These are phyloP conservation scores for Metarhizium sp. DNA, from an alignment of 2,329 filamentous ascomycete species.

Conservation along the genomic window DNA sequence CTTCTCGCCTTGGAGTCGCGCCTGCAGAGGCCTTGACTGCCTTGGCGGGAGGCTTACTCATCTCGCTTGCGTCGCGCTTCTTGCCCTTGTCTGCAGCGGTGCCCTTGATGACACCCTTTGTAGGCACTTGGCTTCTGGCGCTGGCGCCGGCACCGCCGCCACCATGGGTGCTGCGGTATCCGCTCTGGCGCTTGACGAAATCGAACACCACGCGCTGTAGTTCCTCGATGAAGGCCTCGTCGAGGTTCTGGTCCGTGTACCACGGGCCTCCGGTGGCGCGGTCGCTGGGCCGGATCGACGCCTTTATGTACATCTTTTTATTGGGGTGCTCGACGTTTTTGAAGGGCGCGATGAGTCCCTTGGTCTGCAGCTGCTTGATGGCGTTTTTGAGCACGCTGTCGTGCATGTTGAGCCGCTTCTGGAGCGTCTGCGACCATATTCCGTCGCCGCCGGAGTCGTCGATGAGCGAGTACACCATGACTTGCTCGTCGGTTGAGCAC, in stretches of 20 bases:
- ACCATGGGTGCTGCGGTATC: slow-evolving; percentile 43
- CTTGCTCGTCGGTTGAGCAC: slow-evolving; percentile 61
- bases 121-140: slow-evolving; percentile 36
- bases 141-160: slow-evolving; percentile 13
- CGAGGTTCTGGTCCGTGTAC: slow-evolving; percentile 86
- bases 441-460: slow-evolving; percentile 78
- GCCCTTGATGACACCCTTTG: slow-evolving; percentile 46
- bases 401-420: slow-evolving; percentile 71
- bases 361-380: slow-evolving; percentile 74
- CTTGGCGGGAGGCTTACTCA: slow-evolving; percentile 22
- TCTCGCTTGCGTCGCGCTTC: slow-evolving; percentile 39
- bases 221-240: slow-evolving; percentile 77
- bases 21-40: slow-evolving; percentile 13
- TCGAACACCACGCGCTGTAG: slow-evolving; percentile 66
- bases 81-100: slow-evolving; percentile 32
- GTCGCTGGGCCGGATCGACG: slow-evolving; percentile 73
- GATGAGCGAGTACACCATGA: slow-evolving; percentile 80
- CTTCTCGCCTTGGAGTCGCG: slow-evolving; percentile 19
- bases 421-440: slow-evolving; percentile 84
- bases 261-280: slow-evolving; percentile 89
- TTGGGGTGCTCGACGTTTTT: slow-evolving; percentile 86
- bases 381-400: slow-evolving; percentile 72
- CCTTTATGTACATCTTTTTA: slow-evolving; percentile 94
- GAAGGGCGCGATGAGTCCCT: slow-evolving; percentile 77
- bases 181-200: slow-evolving; percentile 62